Percentiles rank a stretch among this genome's conserved stretches.
Evolutionary conservation across 805 yeast species (phyloP).

Genomic region (Clavispora asparagi): DNA sequence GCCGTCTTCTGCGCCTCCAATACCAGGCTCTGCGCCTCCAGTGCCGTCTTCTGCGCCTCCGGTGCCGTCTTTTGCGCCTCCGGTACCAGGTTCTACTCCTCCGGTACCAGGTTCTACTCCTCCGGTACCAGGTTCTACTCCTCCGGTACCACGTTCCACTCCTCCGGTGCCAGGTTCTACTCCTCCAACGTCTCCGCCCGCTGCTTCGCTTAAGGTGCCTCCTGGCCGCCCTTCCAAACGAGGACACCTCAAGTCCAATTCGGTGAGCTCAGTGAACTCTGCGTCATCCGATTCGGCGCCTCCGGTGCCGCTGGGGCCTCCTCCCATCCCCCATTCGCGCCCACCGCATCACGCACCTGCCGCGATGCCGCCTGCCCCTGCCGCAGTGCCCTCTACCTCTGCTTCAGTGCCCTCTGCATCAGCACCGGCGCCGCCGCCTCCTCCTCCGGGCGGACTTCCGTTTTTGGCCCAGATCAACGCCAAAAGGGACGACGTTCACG

Average conservation of each 20-base stretch:
- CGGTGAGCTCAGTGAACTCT: conserved; percentile 17
- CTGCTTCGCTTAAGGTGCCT: conserved; percentile 18
- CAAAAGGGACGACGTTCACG: conserved; percentile 6
- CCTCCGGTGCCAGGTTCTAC: conserved; percentile 10
- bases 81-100: conserved; percentile 14
- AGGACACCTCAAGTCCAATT: conserved; percentile 24
- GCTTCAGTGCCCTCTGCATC: too few species aligned
- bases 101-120: conserved; percentile 18
- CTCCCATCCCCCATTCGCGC: neutral
- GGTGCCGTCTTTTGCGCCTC: conserved; percentile 12
- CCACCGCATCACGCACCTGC: too few species aligned
- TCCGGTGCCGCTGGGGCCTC: conserved; percentile 1
- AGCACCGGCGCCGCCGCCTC: conserved; percentile 5
- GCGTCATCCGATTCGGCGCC: neutral
- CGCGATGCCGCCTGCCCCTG: too few species aligned
- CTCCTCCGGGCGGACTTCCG: conserved; percentile 8
- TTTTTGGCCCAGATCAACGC: conserved; percentile 15
- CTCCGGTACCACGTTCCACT: conserved; percentile 16
- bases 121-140: conserved; percentile 9
- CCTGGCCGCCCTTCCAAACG: conserved; percentile 38
- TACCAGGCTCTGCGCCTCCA: conserved; percentile 7
- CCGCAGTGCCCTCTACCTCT: too few species aligned
- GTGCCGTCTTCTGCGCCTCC: conserved; percentile 10
- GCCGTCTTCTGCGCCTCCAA: too few species aligned
- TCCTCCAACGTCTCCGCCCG: conserved; percentile 1